Evolutionary conservation across 805 yeast species (phyloP), one percentile per base, ranked within the genome.

Genomic region (Ogataea parapolymorpha): DNA sequence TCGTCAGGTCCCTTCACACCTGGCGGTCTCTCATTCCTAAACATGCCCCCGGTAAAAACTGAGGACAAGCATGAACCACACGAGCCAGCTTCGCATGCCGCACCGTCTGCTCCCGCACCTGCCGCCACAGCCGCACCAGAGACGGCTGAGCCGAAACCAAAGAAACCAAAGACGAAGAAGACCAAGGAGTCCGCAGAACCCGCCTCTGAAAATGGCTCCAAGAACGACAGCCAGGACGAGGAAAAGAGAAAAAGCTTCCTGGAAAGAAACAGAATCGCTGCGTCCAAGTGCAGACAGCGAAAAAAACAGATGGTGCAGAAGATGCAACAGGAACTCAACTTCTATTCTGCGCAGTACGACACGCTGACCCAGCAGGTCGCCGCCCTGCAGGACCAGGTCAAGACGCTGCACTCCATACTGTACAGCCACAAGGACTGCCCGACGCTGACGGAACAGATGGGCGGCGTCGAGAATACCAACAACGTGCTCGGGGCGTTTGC

Each of bases 241-340:
- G 80, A 82, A 55, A 88, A 85, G 56, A 75, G 97, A 17, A 78
- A 79, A 56, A 80, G 74, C 52, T 91, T 91, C 53, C 64, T 93
- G 48, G 99, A 93, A 60, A 74, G 98, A 53, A 93, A 93, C 62
- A 72, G 99, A 44, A 80, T 91, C 10, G 99, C 99, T 0, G 99
- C 99, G 0, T 82, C 95, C n/a, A 90, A 89, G 59, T 93, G 98
- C 68, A 78, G 99, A 48, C 95, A 85, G 65, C 76, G 98, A 24
- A 93, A 93, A 71, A 93, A 93, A 68, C 88, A 86, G 59, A 82
- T 84, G 71, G 76, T 89, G 25, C 80, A 77, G 43, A 84, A 82
- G 51, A 82, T 93, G 77, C 95, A 89, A 59, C 78, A 73, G 34
- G 95, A 89, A 58, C 71, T 88, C 39, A 73, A 79, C 32, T 80